Evolutionary conservation across 2,329 filamentous ascomycete species (phyloP), one percentile per base, ranked within the genome.

Genomic region (Trichothecium sympodiale): DNA sequence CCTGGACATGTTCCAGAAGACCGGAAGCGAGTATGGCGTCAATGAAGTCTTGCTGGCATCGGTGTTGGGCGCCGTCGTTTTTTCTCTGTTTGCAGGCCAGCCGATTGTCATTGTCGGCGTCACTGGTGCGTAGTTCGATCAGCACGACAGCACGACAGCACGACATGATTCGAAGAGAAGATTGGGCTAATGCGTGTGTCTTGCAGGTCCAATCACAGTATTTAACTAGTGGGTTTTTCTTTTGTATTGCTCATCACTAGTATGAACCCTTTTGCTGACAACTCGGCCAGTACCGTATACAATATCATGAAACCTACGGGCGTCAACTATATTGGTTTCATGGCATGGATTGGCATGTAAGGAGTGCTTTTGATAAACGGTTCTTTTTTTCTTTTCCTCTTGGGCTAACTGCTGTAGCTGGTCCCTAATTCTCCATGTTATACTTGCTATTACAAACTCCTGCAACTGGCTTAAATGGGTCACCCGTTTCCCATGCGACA

Each of bases 1-100:
- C 2, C 69, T 94, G 36, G 86, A 94, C 58, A 94, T 94, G 87
- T 91, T 93, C 53, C 81, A 80, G 41, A 89, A 88, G 59, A 94
- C 85, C 1, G 66, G 80, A 41, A 81, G 80, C 58, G 82, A 83
- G 46, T 94, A 86, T 50, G 86, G 87, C 34, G 86, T 94, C 39
- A 94, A 94, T 54, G 87, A 94, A 60, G 86, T 91, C 3, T 65
- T 94, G n/a, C 65, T 94, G 27, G 71, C 87, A 6, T 93, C 84
- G 2, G 86, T 93, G 2, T 64, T 94, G 7, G 87, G 82, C 3
- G 73, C 84, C 5, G 75, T 89, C 1, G 83, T 94, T 2, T 94
- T 94, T 54, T 68, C 83, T 3, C 46, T 93, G 2, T 70, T 86
- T 41, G 80, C 85, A 7, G 84, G 82, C 17, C 87, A 94, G 53